These are phyloP conservation scores for Curvularia sp. DNA, from an alignment of 2,329 filamentous ascomycete species.

Conservation along the genomic window DNA sequence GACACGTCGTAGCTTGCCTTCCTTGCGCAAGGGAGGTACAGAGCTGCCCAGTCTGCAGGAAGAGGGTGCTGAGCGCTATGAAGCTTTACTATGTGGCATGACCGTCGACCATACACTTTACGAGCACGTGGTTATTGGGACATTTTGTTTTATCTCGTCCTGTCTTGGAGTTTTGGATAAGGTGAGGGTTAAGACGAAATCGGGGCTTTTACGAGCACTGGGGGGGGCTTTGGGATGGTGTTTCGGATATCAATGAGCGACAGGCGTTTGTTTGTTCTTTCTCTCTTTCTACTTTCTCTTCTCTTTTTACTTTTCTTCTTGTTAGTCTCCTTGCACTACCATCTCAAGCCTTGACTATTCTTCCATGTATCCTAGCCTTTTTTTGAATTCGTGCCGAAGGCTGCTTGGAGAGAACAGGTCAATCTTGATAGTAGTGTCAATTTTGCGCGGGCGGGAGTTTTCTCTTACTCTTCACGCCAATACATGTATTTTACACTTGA, in stretches of 20 bases:
- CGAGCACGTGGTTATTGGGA: not conserved
- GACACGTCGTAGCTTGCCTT: conserved; percentile 68
- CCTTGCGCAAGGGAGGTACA: conserved; percentile 66
- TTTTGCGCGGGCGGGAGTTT: not conserved
- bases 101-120: not conserved
- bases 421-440: not conserved
- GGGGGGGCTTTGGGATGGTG: not conserved
- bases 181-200: not conserved
- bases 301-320: not conserved
- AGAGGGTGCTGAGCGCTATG: conserved; percentile 63
- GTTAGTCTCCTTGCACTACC: not conserved
- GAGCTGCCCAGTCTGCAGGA: conserved; percentile 67
- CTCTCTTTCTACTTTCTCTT: not conserved
- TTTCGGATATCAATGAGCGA: not conserved
- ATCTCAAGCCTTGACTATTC: not conserved
- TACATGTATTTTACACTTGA: not conserved
- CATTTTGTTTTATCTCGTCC: not conserved
- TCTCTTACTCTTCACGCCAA: not conserved
- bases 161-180: conserved; percentile 1
- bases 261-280: not conserved
- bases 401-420: not conserved
- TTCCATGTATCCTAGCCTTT: not conserved
- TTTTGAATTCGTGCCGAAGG: not conserved
- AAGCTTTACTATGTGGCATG: conserved; percentile 61
- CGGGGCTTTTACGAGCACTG: not conserved